Evolutionary conservation across 345 rosid species (phyloP).

Genomic region (Euclidium syriacum): DNA sequence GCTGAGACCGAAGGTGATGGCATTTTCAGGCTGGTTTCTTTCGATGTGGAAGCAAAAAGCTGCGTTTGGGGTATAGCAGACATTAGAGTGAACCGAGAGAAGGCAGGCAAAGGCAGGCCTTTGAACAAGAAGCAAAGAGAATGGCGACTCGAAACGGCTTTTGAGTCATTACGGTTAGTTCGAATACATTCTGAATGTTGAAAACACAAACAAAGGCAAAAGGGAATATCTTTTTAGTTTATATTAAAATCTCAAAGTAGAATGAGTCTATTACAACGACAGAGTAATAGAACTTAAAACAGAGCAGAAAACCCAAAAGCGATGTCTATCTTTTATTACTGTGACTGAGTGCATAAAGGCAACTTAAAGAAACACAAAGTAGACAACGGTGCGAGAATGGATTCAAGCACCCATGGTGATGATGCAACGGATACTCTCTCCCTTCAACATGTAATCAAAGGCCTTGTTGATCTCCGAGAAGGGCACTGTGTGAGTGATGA

Average conservation of each 20-base stretch:
- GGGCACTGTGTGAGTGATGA: slow-evolving; percentile 52
- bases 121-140: slow-evolving; percentile 80
- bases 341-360: not conserved
- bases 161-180: slow-evolving; percentile 55
- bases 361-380: slow-evolving; percentile 1
- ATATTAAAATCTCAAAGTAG: not conserved
- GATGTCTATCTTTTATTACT: slow-evolving; percentile 12
- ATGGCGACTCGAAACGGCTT: slow-evolving; percentile 65
- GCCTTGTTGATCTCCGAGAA: slow-evolving; percentile 64
- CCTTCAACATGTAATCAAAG: slow-evolving; percentile 48
- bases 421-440: slow-evolving; percentile 52
- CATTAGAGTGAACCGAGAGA: slow-evolving; percentile 77
- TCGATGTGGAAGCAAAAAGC: slow-evolving; percentile 46
- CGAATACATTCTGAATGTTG: slow-evolving; percentile 52
- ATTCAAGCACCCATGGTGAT: slow-evolving; percentile 42
- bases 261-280: slow-evolving; percentile 11
- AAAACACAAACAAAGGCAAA: not conserved
- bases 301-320: not conserved
- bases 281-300: not conserved
- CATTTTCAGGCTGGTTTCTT: slow-evolving; percentile 60
- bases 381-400: not conserved
- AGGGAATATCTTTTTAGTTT: not conserved
- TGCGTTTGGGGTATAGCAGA: slow-evolving; percentile 85
- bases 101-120: slow-evolving; percentile 89
- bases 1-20: slow-evolving; percentile 51